A percentile compares a stretch with the other conserved stretches of the same genome.
These are phyloP conservation scores for Lipomyces oligophaga DNA, from an alignment of 805 yeast species.

Conservation along the genomic window DNA sequence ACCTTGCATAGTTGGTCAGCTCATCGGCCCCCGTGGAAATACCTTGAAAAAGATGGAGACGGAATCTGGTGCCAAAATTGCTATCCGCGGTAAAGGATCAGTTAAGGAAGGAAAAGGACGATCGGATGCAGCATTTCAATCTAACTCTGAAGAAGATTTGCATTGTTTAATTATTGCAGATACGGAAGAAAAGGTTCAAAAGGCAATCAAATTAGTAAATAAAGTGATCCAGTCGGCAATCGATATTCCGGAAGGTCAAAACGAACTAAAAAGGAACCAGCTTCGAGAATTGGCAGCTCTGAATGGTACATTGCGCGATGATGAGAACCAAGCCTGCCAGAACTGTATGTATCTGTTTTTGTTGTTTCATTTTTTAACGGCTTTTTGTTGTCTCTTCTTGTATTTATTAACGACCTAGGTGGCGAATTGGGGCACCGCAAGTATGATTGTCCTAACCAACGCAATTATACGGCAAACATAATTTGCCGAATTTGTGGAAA, in stretches of 20 bases:
- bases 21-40: constrained; percentile 94
- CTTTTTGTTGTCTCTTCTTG: neutral
- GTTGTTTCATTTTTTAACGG: neutral
- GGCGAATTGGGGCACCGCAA: constrained; percentile 63
- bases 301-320: constrained; percentile 91
- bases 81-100: constrained; percentile 92
- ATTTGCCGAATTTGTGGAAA: constrained; percentile 77
- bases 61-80: constrained; percentile 83
- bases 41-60: constrained; percentile 76
- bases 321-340: constrained; percentile 58
- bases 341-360: constrained; percentile 41
- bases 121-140: constrained; percentile 45
- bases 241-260: constrained; percentile 83
- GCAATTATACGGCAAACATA: constrained; percentile 50
- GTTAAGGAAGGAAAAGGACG: constrained; percentile 83
- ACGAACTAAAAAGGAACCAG: constrained; percentile 86
- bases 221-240: constrained; percentile 59
- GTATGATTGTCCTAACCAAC: constrained; percentile 57
- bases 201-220: constrained; percentile 70
- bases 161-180: constrained; percentile 88
- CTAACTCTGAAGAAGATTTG: constrained; percentile 70
- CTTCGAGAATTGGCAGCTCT: constrained; percentile 86
- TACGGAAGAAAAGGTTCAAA: constrained; percentile 66
- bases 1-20: constrained; percentile 57
- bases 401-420: constrained; percentile 18